Evolutionary conservation across 768 basidiomycete genomes (phyloP), one percentile per base, ranked within the genome.

Genomic region (Suillus subaureus): DNA sequence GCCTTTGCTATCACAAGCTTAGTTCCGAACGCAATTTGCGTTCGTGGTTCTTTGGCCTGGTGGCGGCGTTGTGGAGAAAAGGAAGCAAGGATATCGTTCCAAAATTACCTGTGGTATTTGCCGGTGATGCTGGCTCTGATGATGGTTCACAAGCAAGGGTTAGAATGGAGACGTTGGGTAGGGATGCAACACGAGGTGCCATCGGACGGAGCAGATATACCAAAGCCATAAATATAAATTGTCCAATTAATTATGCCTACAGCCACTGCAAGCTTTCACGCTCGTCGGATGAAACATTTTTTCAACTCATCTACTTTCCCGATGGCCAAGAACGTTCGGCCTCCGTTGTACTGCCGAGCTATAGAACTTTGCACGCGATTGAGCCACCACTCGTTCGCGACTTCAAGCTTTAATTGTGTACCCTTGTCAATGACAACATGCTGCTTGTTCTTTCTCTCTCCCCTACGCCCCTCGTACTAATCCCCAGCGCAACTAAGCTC

Each of bases 141-240:
- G 92, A 95, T 99, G 93, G 81, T 92, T 63, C 95, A 97, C 78
- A 98, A 98, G 80, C 88, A 90, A 71, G 91, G 92, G 0, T 81
- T 92, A 70, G 88, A 91, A 68, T 95, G 93, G 93, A 70, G 82
- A 31, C 79, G 85, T 54, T 91, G 89, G 89, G 39, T 88, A 11
- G 84, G 86, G 9, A 43, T 35, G 12, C 42, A 62, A 35, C 31
- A 63, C n/a, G 28, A 63, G 26, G 37, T 40, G 7, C 21, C 33
- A 2, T 31, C 37, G 21, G 37, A 61, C 6, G 37, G 37, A 31
- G 37, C 16, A 61, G 62, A 63, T 47, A n/a, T 61, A 23, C 9
- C 31, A 39, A 28, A 47, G n/a, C n/a, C 35, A 31, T 33, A 21
- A 26, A 16, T 26, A 40, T 40, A 28, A 15, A 2, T 16, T 23